Base-by-base conservation (phyloP, 1,284 basidiomycete genomes). In the Schizophyllum commune region DNA sequence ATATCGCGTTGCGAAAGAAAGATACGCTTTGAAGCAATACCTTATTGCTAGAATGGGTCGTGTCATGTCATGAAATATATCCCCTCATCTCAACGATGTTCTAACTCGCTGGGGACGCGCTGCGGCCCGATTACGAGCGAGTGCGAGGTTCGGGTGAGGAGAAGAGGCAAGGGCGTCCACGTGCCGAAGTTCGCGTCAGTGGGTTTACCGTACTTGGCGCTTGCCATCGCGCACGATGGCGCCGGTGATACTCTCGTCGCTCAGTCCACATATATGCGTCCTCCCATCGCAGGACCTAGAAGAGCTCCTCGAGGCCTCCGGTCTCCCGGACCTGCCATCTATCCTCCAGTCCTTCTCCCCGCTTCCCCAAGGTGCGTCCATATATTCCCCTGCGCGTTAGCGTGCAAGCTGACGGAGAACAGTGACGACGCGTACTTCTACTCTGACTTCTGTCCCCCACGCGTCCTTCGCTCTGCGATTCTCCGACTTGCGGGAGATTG, bases 331-430 rank as follows among this genome's bases (percentile, higher is more conserved):
- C 27, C 72, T 92, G 17, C 82, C 83, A 32, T 78, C 87, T 65
- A 81, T 92, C 57, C 77, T 92, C 20, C 89, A 92, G 69, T 89
- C 89, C 7, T 92, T 92, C 68, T 89, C 89, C 1, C 90, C 91
- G n/a, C 75, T 92, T 59, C 84, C 88, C 2, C 84, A 90, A 79
- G 88, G 90, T 89, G 72, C 59, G 72, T 67, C 56, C 7, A 17
- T 52, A 55, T 47, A 32, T 59, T 47, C 19, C 52, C 59, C n/a
- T 56, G 52, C 19, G 59, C 32, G 57, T 55, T 11, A 27, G 11
- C 19, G 53, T 13, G 53, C 58, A 65, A 57, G 63, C 66, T 63
- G 57, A 62, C 55, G 58, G 60, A 60, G n/a, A 62, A 53, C 64
- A 92, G 90, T 92, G 51, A 88, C 83, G 11, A 89, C 90, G 3